Evolutionary conservation across 2,329 filamentous ascomycete genomes (phyloP).

Genomic region (Scedosporium apiospermum): DNA sequence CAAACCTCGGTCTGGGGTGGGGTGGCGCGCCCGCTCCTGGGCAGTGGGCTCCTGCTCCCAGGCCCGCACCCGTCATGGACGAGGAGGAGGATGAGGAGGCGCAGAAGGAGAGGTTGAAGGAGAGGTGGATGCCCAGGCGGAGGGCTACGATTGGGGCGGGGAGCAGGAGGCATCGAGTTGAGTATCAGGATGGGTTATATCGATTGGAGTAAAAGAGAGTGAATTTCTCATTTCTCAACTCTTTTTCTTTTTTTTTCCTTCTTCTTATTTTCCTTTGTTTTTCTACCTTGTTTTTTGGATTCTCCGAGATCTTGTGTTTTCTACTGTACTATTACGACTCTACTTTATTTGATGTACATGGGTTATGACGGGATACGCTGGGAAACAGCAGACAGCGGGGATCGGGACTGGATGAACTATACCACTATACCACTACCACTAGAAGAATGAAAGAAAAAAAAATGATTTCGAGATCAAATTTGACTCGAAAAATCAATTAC

Average conservation of each 20-base stretch:
- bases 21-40: neutral
- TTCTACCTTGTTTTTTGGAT: neutral
- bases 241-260: neutral
- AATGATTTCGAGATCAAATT: neutral
- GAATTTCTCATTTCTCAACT: neutral
- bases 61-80: neutral
- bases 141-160: slow-evolving; percentile 26
- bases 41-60: neutral
- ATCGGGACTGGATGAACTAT: neutral
- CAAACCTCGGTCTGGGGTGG: neutral
- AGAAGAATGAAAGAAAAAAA: neutral
- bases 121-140: slow-evolving; percentile 29
- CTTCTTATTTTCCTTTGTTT: neutral
- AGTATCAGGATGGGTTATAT: slow-evolving; percentile 29
- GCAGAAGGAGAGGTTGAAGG: slow-evolving; percentile 26
- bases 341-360: neutral
- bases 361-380: neutral
- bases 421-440: neutral
- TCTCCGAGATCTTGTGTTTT: neutral
- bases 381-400: neutral
- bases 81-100: slow-evolving; percentile 26
- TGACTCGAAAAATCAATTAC: neutral
- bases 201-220: slow-evolving; percentile 25
- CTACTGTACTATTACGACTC: neutral
- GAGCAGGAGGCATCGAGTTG: slow-evolving; percentile 23